A percentile compares a stretch with the other conserved stretches of the same genome.
phyloP scores from a whole-genome alignment of 495 filamentous ascomycete species.

The Neurospora sp. region DNA sequence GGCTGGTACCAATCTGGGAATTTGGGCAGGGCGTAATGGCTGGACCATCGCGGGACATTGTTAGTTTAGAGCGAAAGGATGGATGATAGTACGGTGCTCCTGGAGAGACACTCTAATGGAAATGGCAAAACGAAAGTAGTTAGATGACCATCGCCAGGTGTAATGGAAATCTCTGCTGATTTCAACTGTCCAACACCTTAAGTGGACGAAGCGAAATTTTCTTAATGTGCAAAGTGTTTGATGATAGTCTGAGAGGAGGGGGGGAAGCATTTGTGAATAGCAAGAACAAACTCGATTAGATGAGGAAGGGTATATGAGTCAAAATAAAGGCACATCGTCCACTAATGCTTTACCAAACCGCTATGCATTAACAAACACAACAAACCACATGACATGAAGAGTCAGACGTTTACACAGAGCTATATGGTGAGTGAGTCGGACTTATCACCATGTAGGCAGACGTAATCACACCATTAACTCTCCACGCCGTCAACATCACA shows the following conservation, averaged over 20 bases:
- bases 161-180: not conserved
- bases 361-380: not conserved
- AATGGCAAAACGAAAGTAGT: not conserved
- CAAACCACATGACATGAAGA: not conserved
- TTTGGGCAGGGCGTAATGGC: not conserved
- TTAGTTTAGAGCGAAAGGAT: not conserved
- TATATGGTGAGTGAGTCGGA: not conserved
- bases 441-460: no score
- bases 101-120: not conserved
- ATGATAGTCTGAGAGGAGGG: no score
- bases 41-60: not conserved
- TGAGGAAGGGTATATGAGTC: no score
- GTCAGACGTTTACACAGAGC: not conserved
- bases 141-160: not conserved
- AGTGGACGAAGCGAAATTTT: not conserved
- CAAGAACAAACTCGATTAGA: no score
- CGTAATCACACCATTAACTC: fast-evolving
- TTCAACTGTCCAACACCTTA: not conserved
- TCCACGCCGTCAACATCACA: not conserved
- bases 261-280: no score
- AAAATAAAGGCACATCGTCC: no score
- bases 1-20: not conserved
- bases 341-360: not conserved
- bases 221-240: no score
- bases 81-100: not conserved